These are phyloP conservation scores for Calocybe cyanea DNA, from an alignment of 768 basidiomycete species.

Conservation along the genomic window DNA sequence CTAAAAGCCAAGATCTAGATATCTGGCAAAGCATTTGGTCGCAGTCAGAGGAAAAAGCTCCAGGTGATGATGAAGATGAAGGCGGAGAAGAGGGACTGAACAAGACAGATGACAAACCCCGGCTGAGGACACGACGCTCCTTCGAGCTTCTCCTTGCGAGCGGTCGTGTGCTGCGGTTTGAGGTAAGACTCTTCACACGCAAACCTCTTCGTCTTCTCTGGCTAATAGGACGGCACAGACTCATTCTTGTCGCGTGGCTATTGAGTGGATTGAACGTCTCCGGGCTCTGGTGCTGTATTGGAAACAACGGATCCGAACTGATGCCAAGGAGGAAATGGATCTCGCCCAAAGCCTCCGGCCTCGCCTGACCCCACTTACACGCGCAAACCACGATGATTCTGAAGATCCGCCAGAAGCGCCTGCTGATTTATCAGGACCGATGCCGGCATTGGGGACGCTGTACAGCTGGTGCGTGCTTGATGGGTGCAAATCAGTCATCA, in stretches of 20 bases:
- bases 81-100: conserved; percentile 58
- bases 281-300: conserved; percentile 73
- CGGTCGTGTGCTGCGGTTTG: conserved; percentile 70
- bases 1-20: conserved; percentile 26
- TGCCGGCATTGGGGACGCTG: conserved; percentile 56
- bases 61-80: conserved; percentile 58
- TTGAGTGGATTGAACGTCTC: conserved; percentile 85
- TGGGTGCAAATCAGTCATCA: conserved; percentile 72
- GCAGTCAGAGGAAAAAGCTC: conserved; percentile 34
- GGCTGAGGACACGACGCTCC: conserved; percentile 55
- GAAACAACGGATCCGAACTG: conserved; percentile 69
- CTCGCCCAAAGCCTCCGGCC: conserved; percentile 58
- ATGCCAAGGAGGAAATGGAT: conserved; percentile 81
- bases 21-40: conserved; percentile 29
- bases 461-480: conserved; percentile 89
- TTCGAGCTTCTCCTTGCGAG: conserved; percentile 76
- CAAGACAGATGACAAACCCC: conserved; percentile 37
- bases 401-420: conserved; percentile 48
- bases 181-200: conserved; percentile 47
- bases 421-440: conserved; percentile 46
- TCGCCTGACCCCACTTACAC: conserved; percentile 55
- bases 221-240: conserved; percentile 36
- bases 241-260: conserved; percentile 57
- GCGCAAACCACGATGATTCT: conserved; percentile 35
- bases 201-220: conserved; percentile 1